Evolutionary conservation across 2,329 filamentous ascomycete species (phyloP).

Genomic region (Colletotrichum eremochloae): DNA sequence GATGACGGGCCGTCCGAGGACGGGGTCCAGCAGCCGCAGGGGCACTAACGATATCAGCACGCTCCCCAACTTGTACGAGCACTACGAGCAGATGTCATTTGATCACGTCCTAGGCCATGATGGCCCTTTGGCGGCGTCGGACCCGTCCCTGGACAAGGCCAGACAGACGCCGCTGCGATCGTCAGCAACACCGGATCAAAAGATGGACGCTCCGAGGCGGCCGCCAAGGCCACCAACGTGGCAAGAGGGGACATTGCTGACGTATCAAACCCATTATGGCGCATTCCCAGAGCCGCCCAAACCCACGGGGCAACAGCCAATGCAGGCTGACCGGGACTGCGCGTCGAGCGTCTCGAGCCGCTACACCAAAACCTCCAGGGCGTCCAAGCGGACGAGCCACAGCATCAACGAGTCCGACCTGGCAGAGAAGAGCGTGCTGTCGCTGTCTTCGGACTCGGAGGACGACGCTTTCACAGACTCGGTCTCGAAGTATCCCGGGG

Average conservation of each 20-base stretch:
- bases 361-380: constrained; percentile 67
- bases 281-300: neutral
- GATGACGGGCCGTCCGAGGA: constrained; percentile 32
- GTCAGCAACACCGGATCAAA: constrained; percentile 22
- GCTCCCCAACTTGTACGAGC: constrained; percentile 66
- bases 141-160: neutral
- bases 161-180: constrained; percentile 34
- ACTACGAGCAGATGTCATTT: constrained; percentile 70
- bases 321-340: constrained; percentile 40
- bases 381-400: constrained; percentile 62
- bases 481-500: constrained; percentile 46
- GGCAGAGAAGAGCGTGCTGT: constrained; percentile 67
- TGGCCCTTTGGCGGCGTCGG: constrained; percentile 30
- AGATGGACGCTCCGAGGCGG: constrained; percentile 8
- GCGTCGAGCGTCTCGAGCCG: constrained; percentile 66
- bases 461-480: constrained; percentile 57
- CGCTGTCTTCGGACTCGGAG: constrained; percentile 71
- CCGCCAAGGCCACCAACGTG: constrained; percentile 23
- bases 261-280: neutral
- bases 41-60: constrained; percentile 50
- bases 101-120: constrained; percentile 53
- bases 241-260: constrained; percentile 5
- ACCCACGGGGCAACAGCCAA: constrained; percentile 16
- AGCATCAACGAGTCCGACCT: constrained; percentile 66
- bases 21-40: constrained; percentile 31